These are phyloP conservation scores for Astrephomene gubernaculifera DNA, from an alignment of 139 green algal species.

Conservation along the genomic window DNA sequence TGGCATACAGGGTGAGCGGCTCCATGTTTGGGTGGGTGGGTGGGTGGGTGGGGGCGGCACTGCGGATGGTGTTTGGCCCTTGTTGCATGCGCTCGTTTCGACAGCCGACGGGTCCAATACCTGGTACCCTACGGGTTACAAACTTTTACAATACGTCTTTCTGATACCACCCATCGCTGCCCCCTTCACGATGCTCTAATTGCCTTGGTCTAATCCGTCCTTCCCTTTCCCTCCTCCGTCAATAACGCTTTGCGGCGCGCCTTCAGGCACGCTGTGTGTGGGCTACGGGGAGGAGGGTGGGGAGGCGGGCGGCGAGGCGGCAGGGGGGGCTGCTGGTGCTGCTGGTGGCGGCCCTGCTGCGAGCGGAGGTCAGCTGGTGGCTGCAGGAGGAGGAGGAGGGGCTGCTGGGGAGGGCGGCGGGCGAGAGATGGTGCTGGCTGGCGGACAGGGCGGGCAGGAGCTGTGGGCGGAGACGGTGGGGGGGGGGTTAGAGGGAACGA, in stretches of 20 bases:
- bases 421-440: background rate
- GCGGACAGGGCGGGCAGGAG: background rate
- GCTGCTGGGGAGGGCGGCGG: background rate
- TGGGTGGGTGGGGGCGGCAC: too few relatives aligned
- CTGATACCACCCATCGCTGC: too few relatives aligned
- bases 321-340: background rate
- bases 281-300: constrained; percentile 5
- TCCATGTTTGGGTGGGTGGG: background rate
- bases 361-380: too few relatives aligned
- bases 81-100: too few relatives aligned
- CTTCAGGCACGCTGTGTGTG: constrained; percentile 10
- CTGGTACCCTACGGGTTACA: too few relatives aligned
- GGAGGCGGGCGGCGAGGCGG: background rate
- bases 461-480: background rate
- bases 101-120: too few relatives aligned
- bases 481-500: too few relatives aligned
- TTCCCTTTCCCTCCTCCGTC: background rate
- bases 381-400: background rate
- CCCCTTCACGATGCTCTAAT: too few relatives aligned
- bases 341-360: background rate
- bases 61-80: too few relatives aligned
- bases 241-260: background rate
- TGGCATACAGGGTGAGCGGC: constrained; percentile 7
- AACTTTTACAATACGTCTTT: too few relatives aligned
- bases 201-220: too few relatives aligned